Base-by-base conservation (phyloP, 768 basidiomycete genomes). In the Dendrothele bispora region DNA sequence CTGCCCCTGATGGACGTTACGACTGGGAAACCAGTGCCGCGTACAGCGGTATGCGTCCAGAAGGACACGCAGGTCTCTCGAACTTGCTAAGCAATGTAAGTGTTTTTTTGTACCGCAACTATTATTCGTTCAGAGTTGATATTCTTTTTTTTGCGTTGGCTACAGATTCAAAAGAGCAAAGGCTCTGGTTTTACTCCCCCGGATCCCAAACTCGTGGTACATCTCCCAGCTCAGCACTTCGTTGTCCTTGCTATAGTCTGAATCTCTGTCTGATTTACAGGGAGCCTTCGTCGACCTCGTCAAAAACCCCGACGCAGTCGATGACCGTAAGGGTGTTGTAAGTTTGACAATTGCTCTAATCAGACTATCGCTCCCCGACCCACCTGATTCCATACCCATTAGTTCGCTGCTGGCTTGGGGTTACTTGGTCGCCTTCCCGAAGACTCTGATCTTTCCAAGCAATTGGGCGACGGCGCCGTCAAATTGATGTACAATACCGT, bases 1-100 rank as follows among this genome's bases (percentile, higher is more conserved):
- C 51, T 28, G 68, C 75, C 3, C 70, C 70, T 4, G 72, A 73
- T 49, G 75, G 75, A 6, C 68, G 67, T 41, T 78, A 78, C 54
- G 71, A 75, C 52, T 70, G 64, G 58, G 62, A 76, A 54, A n/a
- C n/a, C n/a, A n/a, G n/a, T n/a, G n/a, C n/a, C n/a, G n/a, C n/a
- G n/a, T n/a, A n/a, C n/a, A n/a, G n/a, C n/a, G n/a, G n/a, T n/a
- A n/a, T n/a, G n/a, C n/a, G n/a, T n/a, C n/a, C n/a, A n/a, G n/a
- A n/a, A n/a, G n/a, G n/a, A n/a, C n/a, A n/a, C n/a, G n/a, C n/a
- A n/a, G n/a, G n/a, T n/a, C n/a, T n/a, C n/a, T n/a, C n/a, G n/a
- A n/a, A n/a, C n/a, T n/a, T n/a, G n/a, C n/a, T n/a, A n/a, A n/a
- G n/a, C n/a, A n/a, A n/a, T n/a, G n/a, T n/a, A n/a, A n/a, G n/a